Evolutionary conservation across 2,329 filamentous ascomycete species (phyloP), one percentile per base, ranked within the genome.

Genomic region (Ascocoryne sarcoides): DNA sequence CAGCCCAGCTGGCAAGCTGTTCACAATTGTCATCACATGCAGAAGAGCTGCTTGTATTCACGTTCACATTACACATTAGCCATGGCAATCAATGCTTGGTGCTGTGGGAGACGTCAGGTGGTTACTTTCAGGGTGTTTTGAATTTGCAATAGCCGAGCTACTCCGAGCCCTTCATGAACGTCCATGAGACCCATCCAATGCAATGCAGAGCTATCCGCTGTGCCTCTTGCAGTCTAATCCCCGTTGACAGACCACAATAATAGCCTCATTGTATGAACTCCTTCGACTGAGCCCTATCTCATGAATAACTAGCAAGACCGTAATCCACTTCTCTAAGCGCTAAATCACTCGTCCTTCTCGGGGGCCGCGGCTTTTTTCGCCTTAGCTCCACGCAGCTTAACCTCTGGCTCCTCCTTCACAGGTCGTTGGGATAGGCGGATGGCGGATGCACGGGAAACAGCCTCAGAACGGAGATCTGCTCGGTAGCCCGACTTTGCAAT

Each of bases 401-500:
- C 63, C 69, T 80, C 79, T 57, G 77, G 77, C 50, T 70, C 67
- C 47, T 82, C 74, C 81, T 93, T 93, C 69, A 82, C 78, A 56
- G 81, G 70, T 64, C 74, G 75, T 77, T 93, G 84, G 58, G 83
- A 79, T 61, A 74, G 73, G 66, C 82, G 84, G 72, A 95, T 76
- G 60, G 88, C 87, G 60, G 82, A 88, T 62, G 84, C 87, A 62
- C 92, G 86, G 67, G 87, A 73, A 60, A 96, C 81, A 58, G 90
- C 89, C 60, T 73, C 73, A 60, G 76, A 69, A 57, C 82, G 82
- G 67, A 89, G 75, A 64, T 90, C 84, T 59, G 75, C 60, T 58
- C 84, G 85, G 82, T 96, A 98, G 62, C 81, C 77, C 64, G 76
- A 75, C 79, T 87, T 88, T 66, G 87, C 83, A 58, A 81, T 79